Percentiles rank a stretch among this genome's conserved stretches.
Conservation (phyloP, 345 rosid genomes). For the Populus alba region DNA sequence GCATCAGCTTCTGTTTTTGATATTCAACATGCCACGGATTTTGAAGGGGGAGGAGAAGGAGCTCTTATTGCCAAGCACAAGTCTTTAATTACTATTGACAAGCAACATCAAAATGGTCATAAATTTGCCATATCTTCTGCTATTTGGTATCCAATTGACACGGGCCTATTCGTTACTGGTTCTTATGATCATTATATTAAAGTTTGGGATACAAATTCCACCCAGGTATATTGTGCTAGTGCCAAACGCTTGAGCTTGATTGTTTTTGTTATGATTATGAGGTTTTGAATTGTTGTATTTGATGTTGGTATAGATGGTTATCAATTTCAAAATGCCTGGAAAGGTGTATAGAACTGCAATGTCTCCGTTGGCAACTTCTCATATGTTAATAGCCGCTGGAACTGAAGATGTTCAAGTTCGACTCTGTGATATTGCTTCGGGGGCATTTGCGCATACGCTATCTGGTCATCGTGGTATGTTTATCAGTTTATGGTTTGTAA, state of each 20-base stretch:
- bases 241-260: neutral
- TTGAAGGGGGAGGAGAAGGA: conserved; percentile 52
- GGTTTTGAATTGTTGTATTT: conserved; percentile 3
- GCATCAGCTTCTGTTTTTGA: conserved; percentile 80
- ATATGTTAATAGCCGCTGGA: conserved; percentile 87
- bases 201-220: conserved; percentile 92
- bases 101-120: conserved; percentile 74
- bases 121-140: conserved; percentile 76
- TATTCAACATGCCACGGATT: conserved; percentile 56
- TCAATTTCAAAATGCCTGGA: conserved; percentile 92
- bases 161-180: conserved; percentile 84
- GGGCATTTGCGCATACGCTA: conserved; percentile 81
- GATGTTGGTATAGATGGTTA: conserved; percentile 48
- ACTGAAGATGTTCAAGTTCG: conserved; percentile 97
- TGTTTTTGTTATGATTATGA: neutral
- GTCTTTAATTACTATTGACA: conserved; percentile 63
- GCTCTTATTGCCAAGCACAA: conserved; percentile 64
- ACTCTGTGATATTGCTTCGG: conserved; percentile 90
- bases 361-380: conserved; percentile 83
- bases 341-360: conserved; percentile 87
- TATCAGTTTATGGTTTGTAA: neutral
- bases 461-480: conserved; percentile 93
- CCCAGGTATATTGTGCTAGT: conserved; percentile 43
- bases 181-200: conserved; percentile 76
- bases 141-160: conserved; percentile 92